Base-by-base conservation (phyloP, 208 protist genomes). In the Herpetomonas samuelpessoai region DNA sequence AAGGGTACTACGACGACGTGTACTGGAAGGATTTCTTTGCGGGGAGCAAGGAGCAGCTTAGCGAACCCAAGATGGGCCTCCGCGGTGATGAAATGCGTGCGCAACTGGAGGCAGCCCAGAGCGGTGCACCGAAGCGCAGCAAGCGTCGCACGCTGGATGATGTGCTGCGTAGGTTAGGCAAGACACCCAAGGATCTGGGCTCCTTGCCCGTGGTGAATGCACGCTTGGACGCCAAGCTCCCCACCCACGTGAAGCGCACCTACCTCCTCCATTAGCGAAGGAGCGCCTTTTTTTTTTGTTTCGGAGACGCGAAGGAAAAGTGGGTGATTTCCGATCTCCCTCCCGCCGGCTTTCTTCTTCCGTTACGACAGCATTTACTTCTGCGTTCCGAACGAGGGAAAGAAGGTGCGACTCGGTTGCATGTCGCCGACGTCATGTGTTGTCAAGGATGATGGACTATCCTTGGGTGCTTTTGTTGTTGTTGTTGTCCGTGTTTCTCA, bases 21-120 rank as follows among this genome's bases (percentile, higher is more conserved):
- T 97, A 95, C 74, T 95, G 87, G 86, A 90, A 90, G 68, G 91
- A 97, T 53, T 97, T 95, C 67, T 97, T 97, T 62, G 91, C 91
- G 0, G 91, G 91, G 28, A 91, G 79, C 68, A 85, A 83, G 62
- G 91, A 93, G 65, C 82, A 93, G 45, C 62, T 97, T 26, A 97
- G 81, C 65, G 88, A 97, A 68, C 83, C 88, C 26, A 86, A 86
- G 61, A 91, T 97, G 75, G 91, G 91, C 58, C 82, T 97, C 25
- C 88, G 91, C 28, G 91, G 86, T 2, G 91, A 97, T 53, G 85
- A 97, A 69, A 77, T 95, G 68, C 81, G 91, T n/a, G 58, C 64
- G 22, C 74, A 78, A 62, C 57, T 92, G 24, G 83, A 83, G 71
- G 65, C 58, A 6, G 72, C 68, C 28, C 86, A 87, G 66, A 38